Evolutionary conservation across 805 yeast genomes (phyloP), one percentile per base, ranked within the genome.

Genomic region (Dipodascopsis uninucleata): DNA sequence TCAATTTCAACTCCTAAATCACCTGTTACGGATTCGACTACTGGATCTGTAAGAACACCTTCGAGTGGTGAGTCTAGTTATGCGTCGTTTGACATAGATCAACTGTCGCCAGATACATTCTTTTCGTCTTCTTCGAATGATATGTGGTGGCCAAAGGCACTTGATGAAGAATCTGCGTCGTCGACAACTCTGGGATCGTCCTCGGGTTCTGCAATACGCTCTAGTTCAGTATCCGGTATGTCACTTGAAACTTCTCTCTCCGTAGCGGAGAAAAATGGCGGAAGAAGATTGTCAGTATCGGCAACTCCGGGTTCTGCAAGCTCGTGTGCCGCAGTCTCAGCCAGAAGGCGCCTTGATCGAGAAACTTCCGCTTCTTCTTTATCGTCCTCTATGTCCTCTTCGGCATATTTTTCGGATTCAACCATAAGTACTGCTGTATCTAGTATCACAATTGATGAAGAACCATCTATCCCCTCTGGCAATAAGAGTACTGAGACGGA

Each of bases 341-440:
- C 46, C 12, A 43, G 53, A 29, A 39, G 49, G 14, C 45, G 49
- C n/a, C 34, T 48, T 24, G 53, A 48, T 25, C 53, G 53, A 28
- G 45, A 45, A 3, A 44, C 53, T 6, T 35, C 49, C 7, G 23
- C 43, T 4, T 47, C 52, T 22, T 47, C 50, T 18, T 29, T 41
- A 17, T 39, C 52, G 4, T 47, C 52, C 16, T 40, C 48, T 1
- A 14, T 35, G 8, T 39, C 49, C 7, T 48, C 53, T 12, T 38
- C 49, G 4, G 32, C 48, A n/a, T 39, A 44, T 34, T 40, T 42
- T n/a, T 36, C 43, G 24, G 47, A 42, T 23, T 36, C 49, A 24
- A 43, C 52, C 17, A 39, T 44, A 12, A 28, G 39, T 20, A 48
- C 53, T 25, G 53, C 44, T 4, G 32, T 48, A 4, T 48, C 53